Conservation (phyloP, 306 rosid species). For the Adenanthera pavonina region DNA sequence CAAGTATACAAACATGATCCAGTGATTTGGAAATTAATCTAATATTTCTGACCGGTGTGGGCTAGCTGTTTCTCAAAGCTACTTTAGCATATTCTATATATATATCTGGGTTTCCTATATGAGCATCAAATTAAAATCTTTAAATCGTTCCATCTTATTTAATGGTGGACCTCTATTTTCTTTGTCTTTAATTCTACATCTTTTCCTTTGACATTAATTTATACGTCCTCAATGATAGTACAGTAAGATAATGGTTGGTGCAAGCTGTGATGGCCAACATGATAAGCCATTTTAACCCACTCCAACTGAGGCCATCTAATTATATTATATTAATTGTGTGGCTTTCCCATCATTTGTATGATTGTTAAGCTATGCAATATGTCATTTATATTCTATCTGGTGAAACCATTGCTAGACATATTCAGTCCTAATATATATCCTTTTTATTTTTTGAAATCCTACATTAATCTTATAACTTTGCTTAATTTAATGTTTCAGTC, state of each 20-base stretch:
- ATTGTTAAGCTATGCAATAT: conserved; percentile 8
- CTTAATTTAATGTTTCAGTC: not conserved
- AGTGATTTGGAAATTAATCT: not conserved
- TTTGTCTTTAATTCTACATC: not conserved
- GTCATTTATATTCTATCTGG: not conserved
- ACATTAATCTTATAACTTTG: not conserved
- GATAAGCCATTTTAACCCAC: conserved; percentile 49
- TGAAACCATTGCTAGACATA: not conserved
- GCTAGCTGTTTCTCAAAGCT: too few relatives aligned
- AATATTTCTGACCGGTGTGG: not conserved
- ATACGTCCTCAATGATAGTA: not conserved
- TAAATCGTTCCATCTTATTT: not conserved
- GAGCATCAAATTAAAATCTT: not conserved
- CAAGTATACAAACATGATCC: not conserved
- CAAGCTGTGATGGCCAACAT: conserved; percentile 35
- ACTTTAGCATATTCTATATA: too few relatives aligned
- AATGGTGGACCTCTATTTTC: not conserved
- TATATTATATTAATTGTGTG: not conserved
- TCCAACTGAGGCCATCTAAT: conserved; percentile 16
- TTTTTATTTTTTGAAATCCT: conserved; percentile 4
- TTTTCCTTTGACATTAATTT: not conserved
- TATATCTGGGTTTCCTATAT: not conserved
- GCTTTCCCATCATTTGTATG: conserved; percentile 14
- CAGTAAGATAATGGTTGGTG: conserved; percentile 36
- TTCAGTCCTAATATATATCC: not conserved